Base-by-base conservation (phyloP, 331 rosid genomes). In the Dryas integrifolia region DNA sequence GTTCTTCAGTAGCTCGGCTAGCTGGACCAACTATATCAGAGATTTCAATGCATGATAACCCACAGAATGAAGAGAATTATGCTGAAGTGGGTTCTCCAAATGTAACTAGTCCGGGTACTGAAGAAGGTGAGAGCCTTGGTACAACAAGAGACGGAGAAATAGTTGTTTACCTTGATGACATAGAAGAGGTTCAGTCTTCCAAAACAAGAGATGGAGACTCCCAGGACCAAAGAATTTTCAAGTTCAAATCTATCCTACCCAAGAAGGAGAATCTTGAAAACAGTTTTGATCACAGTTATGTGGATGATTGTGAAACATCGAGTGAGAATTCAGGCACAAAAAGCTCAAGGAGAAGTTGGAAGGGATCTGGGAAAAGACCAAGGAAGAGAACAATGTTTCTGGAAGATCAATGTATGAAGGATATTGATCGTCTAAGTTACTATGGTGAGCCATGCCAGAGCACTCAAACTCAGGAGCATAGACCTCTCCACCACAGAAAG, bases 221-320 rank as follows among this genome's bases (percentile, higher is more conserved):
- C 63, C 84, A 77, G 38, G 85, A 90, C 65, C 85, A 85, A 80
- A 82, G 85, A 47, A 72, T 83, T 13, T 84, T 84, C 62, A 82
- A 79, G 79, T 89, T 86, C 79, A 86, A 73, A 55, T 51, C 80
- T 60, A 26, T n/a, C 56, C 9, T 59, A 2, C 49, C 86, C 0
- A 79, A 38, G 52, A 66, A 59, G 55, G 72, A 67, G 48, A 82
- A 45, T 56, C 5, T 12, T 62, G 67, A 55, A 39, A 56, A 71
- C 56, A 65, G 47, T 12, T 16, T 1, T 41, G 81, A 77, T 39
- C 70, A 71, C 65, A 67, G 53, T 16, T 35, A 62, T 44, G 8
- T 40, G 24, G 69, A 67, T 14, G 65, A 41, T 69, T 38, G 52
- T 12, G 82, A 82, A 70, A 75, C 79, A 8, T 47, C 39, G 77